Percentiles rank a stretch among this genome's conserved stretches.
Evolutionary conservation across 2,329 filamentous ascomycete genomes (phyloP).

Genomic region (Emergomyces orientalis): DNA sequence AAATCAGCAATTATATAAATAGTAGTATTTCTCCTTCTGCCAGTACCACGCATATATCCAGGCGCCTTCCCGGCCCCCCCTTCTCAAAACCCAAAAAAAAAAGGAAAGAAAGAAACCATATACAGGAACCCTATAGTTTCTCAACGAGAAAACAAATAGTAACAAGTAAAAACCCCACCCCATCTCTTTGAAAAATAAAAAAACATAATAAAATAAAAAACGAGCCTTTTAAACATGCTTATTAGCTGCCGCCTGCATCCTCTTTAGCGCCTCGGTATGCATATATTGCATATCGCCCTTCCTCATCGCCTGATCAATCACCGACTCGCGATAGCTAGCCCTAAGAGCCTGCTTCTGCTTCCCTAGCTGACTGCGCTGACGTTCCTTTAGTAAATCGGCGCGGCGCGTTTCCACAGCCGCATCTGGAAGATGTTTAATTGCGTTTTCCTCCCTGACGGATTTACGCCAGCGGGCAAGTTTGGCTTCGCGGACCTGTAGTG

Average conservation of each 20-base stretch:
- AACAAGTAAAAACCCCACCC: background rate
- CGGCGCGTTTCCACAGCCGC: constrained; percentile 31
- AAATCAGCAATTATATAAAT: background rate
- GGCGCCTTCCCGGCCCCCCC: background rate
- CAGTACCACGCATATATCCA: background rate
- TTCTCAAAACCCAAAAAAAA: background rate
- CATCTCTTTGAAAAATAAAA: background rate
- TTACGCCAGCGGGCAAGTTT: constrained; percentile 59
- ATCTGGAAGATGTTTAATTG: constrained; percentile 26
- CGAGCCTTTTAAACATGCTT: constrained; percentile 19
- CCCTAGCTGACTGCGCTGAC: constrained; percentile 52
- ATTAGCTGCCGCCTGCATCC: constrained; percentile 60
- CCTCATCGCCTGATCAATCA: constrained; percentile 67
- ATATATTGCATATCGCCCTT: constrained; percentile 63
- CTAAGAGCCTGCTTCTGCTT: constrained; percentile 50
- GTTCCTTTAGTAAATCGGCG: constrained; percentile 48
- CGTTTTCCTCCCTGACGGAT: constrained; percentile 55
- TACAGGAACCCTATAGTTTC: background rate
- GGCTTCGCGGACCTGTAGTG: constrained; percentile 33
- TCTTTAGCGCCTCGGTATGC: constrained; percentile 69
- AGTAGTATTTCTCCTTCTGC: background rate
- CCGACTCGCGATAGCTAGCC: constrained; percentile 50
- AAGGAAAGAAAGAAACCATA: background rate
- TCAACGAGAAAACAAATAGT: background rate
- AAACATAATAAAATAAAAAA: too few species aligned